Evolutionary conservation across 2,329 filamentous ascomycete genomes (phyloP).

Genomic region (Monosporascus sp.): DNA sequence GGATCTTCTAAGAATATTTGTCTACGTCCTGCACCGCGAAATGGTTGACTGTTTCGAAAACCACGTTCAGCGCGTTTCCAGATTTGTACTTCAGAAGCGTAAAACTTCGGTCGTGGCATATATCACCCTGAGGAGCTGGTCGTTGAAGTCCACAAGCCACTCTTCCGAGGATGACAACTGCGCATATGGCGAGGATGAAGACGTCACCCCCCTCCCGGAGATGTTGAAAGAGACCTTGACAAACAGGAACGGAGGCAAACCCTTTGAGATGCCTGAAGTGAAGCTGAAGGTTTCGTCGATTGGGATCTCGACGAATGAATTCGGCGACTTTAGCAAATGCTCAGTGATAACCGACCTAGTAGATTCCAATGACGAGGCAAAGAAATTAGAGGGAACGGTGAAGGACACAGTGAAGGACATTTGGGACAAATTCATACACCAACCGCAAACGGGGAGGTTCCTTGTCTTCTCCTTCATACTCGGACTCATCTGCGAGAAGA

Average conservation of each 20-base stretch:
- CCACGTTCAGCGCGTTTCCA: too few species aligned
- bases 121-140: too few species aligned
- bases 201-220: too few species aligned
- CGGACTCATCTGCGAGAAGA: conserved; percentile 2
- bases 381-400: too few species aligned
- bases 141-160: too few species aligned
- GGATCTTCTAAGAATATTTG: too few species aligned
- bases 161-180: too few species aligned
- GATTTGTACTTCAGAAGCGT: too few species aligned
- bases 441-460: conserved; percentile 9
- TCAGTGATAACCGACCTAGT: conserved; percentile 5
- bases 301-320: conserved; percentile 8
- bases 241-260: background rate
- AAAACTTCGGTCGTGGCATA: too few species aligned
- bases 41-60: too few species aligned
- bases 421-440: conserved; percentile 11
- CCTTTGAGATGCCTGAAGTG: background rate
- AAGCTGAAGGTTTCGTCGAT: conserved; percentile 5
- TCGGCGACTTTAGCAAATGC: conserved; percentile 10
- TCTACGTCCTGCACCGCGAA: too few species aligned
- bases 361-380: background rate
- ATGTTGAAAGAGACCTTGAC: background rate
- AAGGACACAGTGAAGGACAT: conserved; percentile 2
- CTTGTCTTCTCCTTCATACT: conserved; percentile 6
- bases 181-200: too few species aligned